These are phyloP conservation scores for Kwoniella europaea DNA, from an alignment of 768 basidiomycete species.

Conservation along the genomic window DNA sequence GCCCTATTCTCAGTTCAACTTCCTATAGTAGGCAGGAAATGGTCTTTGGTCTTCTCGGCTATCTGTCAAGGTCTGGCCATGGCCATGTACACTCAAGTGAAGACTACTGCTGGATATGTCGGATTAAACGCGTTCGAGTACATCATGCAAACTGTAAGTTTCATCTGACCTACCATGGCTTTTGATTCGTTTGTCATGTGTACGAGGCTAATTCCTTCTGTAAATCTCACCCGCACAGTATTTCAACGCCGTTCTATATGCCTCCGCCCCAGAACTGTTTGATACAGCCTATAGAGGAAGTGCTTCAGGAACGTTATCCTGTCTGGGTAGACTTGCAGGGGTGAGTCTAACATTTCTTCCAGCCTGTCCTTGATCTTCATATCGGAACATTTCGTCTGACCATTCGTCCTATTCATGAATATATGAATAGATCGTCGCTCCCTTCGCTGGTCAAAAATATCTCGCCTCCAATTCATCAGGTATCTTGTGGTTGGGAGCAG, in stretches of 20 bases:
- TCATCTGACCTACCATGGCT: no score
- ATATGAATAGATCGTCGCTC: slow-evolving; percentile 45
- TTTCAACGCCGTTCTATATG: slow-evolving; percentile 58
- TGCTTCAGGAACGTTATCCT: slow-evolving; percentile 53
- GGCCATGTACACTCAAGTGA: slow-evolving; percentile 56
- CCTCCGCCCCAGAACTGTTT: slow-evolving; percentile 56
- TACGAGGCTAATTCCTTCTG: no score
- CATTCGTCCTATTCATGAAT: slow-evolving; percentile 44
- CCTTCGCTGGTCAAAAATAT: slow-evolving; percentile 52
- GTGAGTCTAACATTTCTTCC: not conserved
- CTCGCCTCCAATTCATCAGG: slow-evolving; percentile 36
- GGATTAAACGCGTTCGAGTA: slow-evolving; percentile 55
- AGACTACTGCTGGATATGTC: slow-evolving; percentile 50
- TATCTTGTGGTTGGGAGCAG: slow-evolving; percentile 54
- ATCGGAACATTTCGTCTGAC: slow-evolving; percentile 17
- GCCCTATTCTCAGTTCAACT: slow-evolving; percentile 51
- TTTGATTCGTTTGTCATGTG: no score
- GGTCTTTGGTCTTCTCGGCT: slow-evolving; percentile 49
- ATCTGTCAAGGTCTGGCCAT: slow-evolving; percentile 51
- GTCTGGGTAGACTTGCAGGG: slow-evolving; percentile 46
- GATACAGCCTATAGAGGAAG: slow-evolving; percentile 54
- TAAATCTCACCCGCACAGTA: no score
- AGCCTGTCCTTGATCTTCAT: not conserved
- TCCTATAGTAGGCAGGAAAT: slow-evolving; percentile 52
- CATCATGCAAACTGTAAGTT: slow-evolving; percentile 55